Conservation (phyloP, 257 asterid genomes). For the Petunia secreta region DNA sequence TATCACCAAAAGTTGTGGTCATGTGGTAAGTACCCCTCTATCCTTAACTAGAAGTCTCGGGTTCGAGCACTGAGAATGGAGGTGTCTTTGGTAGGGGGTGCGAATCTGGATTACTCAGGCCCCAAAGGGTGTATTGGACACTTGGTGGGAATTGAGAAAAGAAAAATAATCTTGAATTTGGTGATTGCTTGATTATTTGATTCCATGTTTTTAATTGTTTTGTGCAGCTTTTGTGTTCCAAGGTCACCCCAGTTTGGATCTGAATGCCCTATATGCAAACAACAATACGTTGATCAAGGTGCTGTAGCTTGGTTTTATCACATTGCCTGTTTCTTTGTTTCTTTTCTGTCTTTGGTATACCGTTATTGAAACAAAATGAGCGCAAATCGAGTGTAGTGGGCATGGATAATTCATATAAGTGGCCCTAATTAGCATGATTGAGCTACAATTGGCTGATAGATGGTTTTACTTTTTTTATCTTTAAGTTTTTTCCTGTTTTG, state of each 20-base stretch:
- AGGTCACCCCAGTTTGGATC: conserved; percentile 34
- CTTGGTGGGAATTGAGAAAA: neutral
- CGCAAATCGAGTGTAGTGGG: no score
- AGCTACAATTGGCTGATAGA: no score
- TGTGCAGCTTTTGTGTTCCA: conserved; percentile 54
- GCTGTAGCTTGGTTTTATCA: neutral
- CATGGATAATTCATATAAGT: no score
- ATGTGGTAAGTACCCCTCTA: neutral
- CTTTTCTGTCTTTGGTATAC: neutral
- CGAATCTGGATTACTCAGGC: neutral
- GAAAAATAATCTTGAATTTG: neutral
- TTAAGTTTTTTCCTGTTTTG: no score
- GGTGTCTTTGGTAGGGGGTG: neutral
- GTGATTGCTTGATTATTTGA: neutral
- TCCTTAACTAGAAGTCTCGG: neutral
- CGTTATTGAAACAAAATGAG: neutral
- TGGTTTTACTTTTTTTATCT: no score
- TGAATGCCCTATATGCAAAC: conserved; percentile 69
- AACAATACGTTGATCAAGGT: conserved; percentile 55
- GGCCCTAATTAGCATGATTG: no score
- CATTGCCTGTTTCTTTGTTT: neutral
- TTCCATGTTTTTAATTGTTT: neutral
- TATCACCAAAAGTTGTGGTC: neutral
- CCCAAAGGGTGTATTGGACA: neutral
- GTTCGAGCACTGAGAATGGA: neutral